A percentile compares a stretch with the other conserved stretches of the same genome.
These are phyloP conservation scores for Cladosporium sp. DNA, from an alignment of 2,329 filamentous ascomycete genomes.

Conservation along the genomic window DNA sequence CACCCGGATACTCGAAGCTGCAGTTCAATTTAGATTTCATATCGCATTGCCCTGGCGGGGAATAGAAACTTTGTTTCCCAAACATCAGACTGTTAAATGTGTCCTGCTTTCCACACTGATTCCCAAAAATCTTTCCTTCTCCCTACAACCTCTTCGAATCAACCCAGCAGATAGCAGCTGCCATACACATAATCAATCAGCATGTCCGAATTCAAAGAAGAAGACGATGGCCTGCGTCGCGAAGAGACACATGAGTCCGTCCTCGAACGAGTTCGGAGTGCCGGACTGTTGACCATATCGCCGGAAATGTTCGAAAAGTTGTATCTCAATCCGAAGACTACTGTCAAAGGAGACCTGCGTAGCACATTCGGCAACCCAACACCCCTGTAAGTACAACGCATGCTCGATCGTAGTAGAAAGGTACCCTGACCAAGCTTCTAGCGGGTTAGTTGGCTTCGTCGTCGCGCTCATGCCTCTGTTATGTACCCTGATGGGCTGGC, in stretches of 20 bases:
- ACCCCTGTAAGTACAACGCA: slow-evolving; percentile 19
- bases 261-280: neutral
- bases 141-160: neutral
- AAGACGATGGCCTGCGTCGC: neutral
- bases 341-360: slow-evolving; percentile 24
- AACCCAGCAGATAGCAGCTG: neutral
- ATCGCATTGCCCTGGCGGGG: neutral
- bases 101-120: neutral
- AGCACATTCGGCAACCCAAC: slow-evolving; percentile 28
- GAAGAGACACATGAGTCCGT: neutral
- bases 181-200: neutral
- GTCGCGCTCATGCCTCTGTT: slow-evolving; percentile 25
- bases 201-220: neutral
- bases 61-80: neutral
- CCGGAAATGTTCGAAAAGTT: slow-evolving; percentile 29
- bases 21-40: neutral
- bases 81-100: neutral
- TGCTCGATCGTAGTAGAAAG: neutral
- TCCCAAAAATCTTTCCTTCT: neutral
- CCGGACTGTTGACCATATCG: slow-evolving; percentile 3
- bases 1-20: neutral
- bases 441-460: slow-evolving; percentile 24
- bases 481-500: slow-evolving; percentile 25
- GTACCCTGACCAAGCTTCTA: neutral
- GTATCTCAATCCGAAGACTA: slow-evolving; percentile 24